Evolutionary conservation across 495 filamentous ascomycete genomes (phyloP).

Genomic region (Penicillium herquei): DNA sequence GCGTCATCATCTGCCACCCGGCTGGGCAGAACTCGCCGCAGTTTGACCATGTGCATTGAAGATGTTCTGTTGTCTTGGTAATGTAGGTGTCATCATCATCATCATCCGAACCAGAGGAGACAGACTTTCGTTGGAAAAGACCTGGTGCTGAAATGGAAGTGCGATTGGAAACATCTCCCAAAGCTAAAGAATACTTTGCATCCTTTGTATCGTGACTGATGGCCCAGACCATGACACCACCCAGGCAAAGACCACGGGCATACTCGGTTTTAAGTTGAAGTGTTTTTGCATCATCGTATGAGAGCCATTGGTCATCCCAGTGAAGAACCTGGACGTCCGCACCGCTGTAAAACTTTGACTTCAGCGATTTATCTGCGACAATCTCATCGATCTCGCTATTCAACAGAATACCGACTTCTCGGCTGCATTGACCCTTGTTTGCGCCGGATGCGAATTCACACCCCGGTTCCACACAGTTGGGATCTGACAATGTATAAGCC

Average conservation of each 20-base stretch:
- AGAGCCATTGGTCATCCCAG: slow-evolving; percentile 45
- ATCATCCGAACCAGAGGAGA: too few relatives aligned
- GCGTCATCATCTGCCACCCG: too few relatives aligned
- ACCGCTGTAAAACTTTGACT: slow-evolving; percentile 14
- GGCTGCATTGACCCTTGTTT: slow-evolving; percentile 35
- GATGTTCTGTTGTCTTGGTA: too few relatives aligned
- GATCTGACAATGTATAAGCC: neutral
- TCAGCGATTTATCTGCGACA: slow-evolving; percentile 6
- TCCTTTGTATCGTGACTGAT: slow-evolving; percentile 6
- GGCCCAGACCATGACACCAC: slow-evolving; percentile 46
- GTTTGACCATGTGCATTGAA: too few relatives aligned
- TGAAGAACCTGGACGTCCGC: slow-evolving; percentile 28
- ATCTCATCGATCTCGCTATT: slow-evolving; percentile 23
- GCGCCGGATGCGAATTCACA: slow-evolving; percentile 23
- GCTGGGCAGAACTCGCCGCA: too few relatives aligned
- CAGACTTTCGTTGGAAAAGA: too few relatives aligned
- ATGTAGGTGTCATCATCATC: too few relatives aligned
- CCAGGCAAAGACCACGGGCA: slow-evolving; percentile 34
- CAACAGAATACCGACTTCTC: slow-evolving; percentile 17
- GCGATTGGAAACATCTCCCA: slow-evolving; percentile 1
- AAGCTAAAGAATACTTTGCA: neutral
- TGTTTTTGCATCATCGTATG: slow-evolving; percentile 43
- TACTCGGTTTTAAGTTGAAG: slow-evolving; percentile 39
- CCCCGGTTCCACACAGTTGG: slow-evolving; percentile 14
- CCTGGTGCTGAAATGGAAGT: too few relatives aligned